Base-by-base conservation (phyloP, 2,329 filamentous ascomycete species). In the Thermothelomyces thermophilus region DNA sequence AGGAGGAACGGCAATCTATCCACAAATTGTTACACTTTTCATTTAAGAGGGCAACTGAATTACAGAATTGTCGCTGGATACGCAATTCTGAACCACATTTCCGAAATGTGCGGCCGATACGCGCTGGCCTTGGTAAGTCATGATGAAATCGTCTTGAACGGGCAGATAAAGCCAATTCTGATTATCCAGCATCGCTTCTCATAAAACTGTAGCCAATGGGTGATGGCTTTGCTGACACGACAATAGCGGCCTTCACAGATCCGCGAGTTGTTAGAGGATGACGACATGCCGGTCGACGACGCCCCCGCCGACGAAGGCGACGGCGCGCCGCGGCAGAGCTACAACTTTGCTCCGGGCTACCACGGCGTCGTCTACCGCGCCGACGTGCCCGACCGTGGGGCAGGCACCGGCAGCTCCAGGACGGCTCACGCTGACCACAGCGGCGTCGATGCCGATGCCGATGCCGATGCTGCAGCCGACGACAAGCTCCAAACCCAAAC, bases 311-410 rank as follows among this genome's bases (percentile, higher is more conserved):
- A 95, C 58, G 80, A 87, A 16, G 78, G 66, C 48, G 76, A 84
- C 14, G 64, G 61, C 2, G 69, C 72, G 1, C 79, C 80, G 1
- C 79, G 86, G 33, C 86, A 88, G 63, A 89, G 80, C 31, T 95
- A 94, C 71, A 97, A 97, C 66, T 94, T 98, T 64, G 89, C 91
- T 0, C 93, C 93, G 0, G 87, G 90, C 0, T 87, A 89, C 54
- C 77, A 86, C 62, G 91, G 93, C 30, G 73, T 93, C 20, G 87
- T 97, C 22, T 95, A 95, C 64, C 82, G 90, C 52, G 88, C 88
- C 30, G 81, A 89, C 45, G 76, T 78, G 5, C 75, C 82, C 11
- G 81, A 84, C 51, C 70, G 72, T 55, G 80, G 80, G n/a, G 74
- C 76, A 13, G 74, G 75, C 1, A 66, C 68, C 14, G 20, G n/a